Evolutionary conservation across 441 rosid genomes (phyloP).

Genomic region (Caryocar brasiliense): DNA sequence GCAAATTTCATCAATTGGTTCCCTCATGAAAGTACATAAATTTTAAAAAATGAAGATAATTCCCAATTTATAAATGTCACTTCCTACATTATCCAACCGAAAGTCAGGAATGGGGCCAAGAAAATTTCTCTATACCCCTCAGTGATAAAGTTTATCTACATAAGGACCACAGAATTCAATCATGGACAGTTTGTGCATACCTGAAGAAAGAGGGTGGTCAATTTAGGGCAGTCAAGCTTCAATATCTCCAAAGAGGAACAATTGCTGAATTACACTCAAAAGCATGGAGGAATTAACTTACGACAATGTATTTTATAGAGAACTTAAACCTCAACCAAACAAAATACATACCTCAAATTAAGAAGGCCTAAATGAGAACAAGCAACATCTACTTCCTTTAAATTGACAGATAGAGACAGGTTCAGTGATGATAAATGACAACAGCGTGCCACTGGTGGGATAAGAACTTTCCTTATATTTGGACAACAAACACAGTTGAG

Average conservation of each 20-base stretch:
- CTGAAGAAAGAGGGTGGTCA: conserved; percentile 92
- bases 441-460: conserved; percentile 71
- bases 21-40: background rate
- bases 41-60: background rate
- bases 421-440: conserved; percentile 64
- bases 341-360: conserved; percentile 54
- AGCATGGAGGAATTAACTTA: background rate
- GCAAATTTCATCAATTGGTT: background rate
- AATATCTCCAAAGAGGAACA: conserved; percentile 74
- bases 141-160: background rate
- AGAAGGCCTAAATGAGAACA: conserved; percentile 67
- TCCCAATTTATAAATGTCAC: background rate
- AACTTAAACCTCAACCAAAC: background rate
- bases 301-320: background rate
- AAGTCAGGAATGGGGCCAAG: background rate
- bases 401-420: conserved; percentile 72
- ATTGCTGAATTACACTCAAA: conserved; percentile 41
- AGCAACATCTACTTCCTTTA: conserved; percentile 80
- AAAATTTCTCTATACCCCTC: background rate
- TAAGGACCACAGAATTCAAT: background rate
- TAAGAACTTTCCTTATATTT: conserved; percentile 74
- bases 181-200: conserved; percentile 24
- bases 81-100: background rate
- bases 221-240: conserved; percentile 73
- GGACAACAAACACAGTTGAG: conserved; percentile 89